Percentiles rank a stretch among this genome's conserved stretches.
phyloP scores from a whole-genome alignment of 2,329 filamentous ascomycete genomes.

The Calonectria multiphialidica region DNA sequence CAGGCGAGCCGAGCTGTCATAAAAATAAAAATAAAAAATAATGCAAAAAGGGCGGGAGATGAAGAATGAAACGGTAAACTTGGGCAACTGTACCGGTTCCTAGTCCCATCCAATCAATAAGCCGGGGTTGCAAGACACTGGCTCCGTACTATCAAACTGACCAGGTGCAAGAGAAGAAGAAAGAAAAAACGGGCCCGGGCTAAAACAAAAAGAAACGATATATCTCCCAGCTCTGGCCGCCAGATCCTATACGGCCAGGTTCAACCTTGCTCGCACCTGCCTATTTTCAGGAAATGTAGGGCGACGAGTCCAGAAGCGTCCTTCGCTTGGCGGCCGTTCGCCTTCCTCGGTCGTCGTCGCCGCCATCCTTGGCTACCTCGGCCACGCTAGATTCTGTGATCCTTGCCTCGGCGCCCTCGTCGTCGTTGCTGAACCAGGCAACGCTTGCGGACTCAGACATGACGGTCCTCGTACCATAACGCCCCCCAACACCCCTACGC shows the following conservation, averaged over 20 bases:
- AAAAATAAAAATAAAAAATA: too few species aligned
- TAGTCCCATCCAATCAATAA: too few species aligned
- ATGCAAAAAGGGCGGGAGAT: too few species aligned
- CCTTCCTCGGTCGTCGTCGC: background rate
- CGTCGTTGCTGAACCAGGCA: background rate
- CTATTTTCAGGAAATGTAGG: background rate
- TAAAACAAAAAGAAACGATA: background rate
- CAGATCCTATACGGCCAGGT: background rate
- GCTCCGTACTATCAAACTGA: background rate
- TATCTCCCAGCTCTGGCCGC: background rate
- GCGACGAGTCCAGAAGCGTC: slow-evolving; percentile 1
- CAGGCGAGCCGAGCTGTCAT: too few species aligned
- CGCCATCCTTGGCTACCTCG: background rate
- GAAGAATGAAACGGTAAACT: background rate
- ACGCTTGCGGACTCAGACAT: background rate
- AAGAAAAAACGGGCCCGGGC: background rate
- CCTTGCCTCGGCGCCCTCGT: background rate
- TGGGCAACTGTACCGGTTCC: too few species aligned
- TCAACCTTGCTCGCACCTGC: background rate
- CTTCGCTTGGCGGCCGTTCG: background rate
- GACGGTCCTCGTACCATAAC: background rate
- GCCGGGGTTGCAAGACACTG: too few species aligned
- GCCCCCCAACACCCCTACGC: too few species aligned
- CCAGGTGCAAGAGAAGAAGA: background rate
- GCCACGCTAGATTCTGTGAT: background rate